A percentile compares a stretch with the other conserved stretches of the same genome.
These are phyloP conservation scores for Yamadazyma taylorii DNA, from an alignment of 1,139 yeast genomes.

Conservation along the genomic window DNA sequence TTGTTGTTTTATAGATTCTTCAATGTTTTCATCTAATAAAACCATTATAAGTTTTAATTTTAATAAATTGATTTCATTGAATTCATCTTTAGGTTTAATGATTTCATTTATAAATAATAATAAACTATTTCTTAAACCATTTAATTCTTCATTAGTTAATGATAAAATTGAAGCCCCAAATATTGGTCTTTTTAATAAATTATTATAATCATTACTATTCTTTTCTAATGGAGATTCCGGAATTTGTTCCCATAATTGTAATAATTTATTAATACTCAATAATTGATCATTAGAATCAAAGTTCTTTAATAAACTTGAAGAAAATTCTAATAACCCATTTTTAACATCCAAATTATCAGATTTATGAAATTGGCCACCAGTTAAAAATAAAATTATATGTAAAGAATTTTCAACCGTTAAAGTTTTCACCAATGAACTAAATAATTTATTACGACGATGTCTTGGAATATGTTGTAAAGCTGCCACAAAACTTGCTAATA, in stretches of 20 bases:
- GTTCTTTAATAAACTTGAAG: slow-evolving; percentile 63
- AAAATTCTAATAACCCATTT: slow-evolving; percentile 74
- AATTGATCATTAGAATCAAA: slow-evolving; percentile 73
- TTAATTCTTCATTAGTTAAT: slow-evolving; percentile 49
- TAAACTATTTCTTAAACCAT: slow-evolving; percentile 36
- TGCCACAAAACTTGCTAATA: slow-evolving; percentile 84
- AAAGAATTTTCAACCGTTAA: slow-evolving; percentile 69
- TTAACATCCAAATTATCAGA: slow-evolving; percentile 54
- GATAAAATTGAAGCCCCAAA: slow-evolving; percentile 63
- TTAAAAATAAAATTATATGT: slow-evolving; percentile 70
- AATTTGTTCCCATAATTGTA: slow-evolving; percentile 53
- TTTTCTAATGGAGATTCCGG: slow-evolving; percentile 43
- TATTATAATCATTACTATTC: slow-evolving; percentile 35
- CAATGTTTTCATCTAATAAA: slow-evolving; percentile 48
- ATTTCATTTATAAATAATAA: slow-evolving; percentile 23
- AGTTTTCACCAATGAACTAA: slow-evolving; percentile 74
- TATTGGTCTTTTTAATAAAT: slow-evolving; percentile 54
- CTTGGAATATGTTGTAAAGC: slow-evolving; percentile 96
- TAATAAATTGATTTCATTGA: slow-evolving; percentile 40
- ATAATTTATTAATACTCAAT: slow-evolving; percentile 53
- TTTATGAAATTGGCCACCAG: slow-evolving; percentile 74
- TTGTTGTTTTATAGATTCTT: slow-evolving; percentile 23
- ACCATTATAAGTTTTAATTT: slow-evolving; percentile 60
- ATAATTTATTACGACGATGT: slow-evolving; percentile 87
- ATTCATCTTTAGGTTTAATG: slow-evolving; percentile 33